Evolutionary conservation across 306 rosid species (phyloP).

Genomic region (Rubus parviflorus): DNA sequence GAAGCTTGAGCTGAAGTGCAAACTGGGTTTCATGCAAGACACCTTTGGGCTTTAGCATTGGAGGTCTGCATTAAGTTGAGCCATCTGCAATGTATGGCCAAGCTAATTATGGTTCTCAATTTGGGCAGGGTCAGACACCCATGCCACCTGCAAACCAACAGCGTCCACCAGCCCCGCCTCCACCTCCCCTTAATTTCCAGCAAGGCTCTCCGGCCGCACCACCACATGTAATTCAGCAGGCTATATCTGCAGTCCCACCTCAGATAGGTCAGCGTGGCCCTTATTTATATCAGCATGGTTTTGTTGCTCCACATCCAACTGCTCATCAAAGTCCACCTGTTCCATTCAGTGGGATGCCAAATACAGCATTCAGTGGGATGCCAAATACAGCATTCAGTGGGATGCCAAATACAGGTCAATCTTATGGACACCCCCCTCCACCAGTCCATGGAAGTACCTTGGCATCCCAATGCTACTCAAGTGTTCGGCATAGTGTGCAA

Average conservation of each 20-base stretch:
- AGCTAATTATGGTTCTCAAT: conserved; percentile 47
- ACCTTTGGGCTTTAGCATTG: conserved; percentile 13
- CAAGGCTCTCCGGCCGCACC: conserved; percentile 27
- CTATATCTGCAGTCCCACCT: conserved; percentile 33
- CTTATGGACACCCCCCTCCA: too few species aligned
- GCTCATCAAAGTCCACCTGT: too few species aligned
- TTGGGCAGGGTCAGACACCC: conserved; percentile 45
- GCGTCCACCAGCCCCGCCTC: conserved; percentile 36
- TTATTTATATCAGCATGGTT: conserved; percentile 34
- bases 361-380: too few species aligned
- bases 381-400: too few species aligned
- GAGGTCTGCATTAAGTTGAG: conserved; percentile 17
- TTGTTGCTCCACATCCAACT: too few species aligned
- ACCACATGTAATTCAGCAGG: conserved; percentile 32
- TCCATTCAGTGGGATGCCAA: too few species aligned
- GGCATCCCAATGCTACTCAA: too few species aligned
- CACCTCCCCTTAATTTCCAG: conserved; percentile 23
- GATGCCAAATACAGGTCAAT: too few species aligned
- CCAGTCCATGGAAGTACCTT: too few species aligned
- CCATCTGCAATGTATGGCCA: conserved; percentile 62
- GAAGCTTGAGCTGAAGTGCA: conserved; percentile 26
- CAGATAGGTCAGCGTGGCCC: conserved; percentile 36
- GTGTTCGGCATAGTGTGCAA: too few species aligned
- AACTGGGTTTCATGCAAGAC: conserved; percentile 23
- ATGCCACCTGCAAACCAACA: conserved; percentile 48